Conservation (phyloP, 2,329 filamentous ascomycete species). For the Colletotrichum sp. region DNA sequence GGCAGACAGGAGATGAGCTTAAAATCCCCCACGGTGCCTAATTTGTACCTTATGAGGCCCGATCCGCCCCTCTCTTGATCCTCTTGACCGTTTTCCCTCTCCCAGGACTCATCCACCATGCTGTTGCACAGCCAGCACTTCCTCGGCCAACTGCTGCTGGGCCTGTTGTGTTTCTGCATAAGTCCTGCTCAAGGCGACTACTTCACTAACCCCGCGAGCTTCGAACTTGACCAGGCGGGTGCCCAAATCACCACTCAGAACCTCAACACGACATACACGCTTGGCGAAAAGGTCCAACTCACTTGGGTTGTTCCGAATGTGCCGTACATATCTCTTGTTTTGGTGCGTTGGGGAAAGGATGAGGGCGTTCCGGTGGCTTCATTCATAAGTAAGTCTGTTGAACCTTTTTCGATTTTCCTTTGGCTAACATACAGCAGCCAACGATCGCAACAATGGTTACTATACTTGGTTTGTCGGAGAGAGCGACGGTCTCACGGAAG, state of each 20-base stretch:
- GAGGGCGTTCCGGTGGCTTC: not conserved
- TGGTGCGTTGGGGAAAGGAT: slow-evolving; percentile 10
- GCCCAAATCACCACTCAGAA: not conserved
- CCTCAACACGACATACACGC: not conserved
- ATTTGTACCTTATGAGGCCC: not conserved
- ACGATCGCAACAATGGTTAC: not conserved
- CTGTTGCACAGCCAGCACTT: slow-evolving; percentile 51
- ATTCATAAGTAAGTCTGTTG: not conserved
- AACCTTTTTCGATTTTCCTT: too few species aligned
- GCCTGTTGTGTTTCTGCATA: not conserved
- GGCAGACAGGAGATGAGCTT: slow-evolving; percentile 9
- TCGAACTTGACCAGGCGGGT: not conserved
- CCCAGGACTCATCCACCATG: not conserved
- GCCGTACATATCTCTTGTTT: not conserved
- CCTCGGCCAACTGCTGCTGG: slow-evolving; percentile 34
- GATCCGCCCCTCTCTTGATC: not conserved
- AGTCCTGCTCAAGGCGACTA: not conserved
- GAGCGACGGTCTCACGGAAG: not conserved
- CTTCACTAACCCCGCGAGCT: slow-evolving; percentile 12
- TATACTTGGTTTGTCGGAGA: slow-evolving; percentile 9
- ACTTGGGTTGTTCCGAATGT: slow-evolving; percentile 5
- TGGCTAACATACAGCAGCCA: not conserved
- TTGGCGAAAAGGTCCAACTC: not conserved
- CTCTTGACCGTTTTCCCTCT: not conserved
- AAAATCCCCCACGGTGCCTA: not conserved